Conservation (phyloP, 2,329 filamentous ascomycete species). For the Fonsecaea multimorphosa region DNA sequence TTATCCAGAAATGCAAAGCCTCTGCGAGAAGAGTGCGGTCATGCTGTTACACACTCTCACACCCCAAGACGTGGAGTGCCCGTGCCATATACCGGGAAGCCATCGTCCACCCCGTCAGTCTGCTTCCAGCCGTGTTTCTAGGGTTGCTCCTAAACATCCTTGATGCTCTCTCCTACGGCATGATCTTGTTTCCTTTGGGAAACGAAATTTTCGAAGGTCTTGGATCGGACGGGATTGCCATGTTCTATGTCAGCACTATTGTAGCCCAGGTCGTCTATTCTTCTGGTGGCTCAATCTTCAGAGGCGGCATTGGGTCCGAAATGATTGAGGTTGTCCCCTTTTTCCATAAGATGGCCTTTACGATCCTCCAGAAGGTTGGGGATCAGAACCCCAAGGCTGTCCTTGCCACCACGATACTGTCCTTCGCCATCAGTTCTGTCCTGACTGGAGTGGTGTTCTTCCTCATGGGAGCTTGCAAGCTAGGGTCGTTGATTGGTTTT, state of each 20-base stretch:
- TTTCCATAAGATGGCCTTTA: slow-evolving; percentile 97
- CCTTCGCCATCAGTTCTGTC: slow-evolving; percentile 88
- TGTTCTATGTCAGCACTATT: slow-evolving; percentile 98
- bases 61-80: slow-evolving; percentile 75
- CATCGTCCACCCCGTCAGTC: slow-evolving; percentile 70
- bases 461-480: slow-evolving; percentile 80
- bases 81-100: slow-evolving; percentile 68
- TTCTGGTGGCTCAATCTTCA: slow-evolving; percentile 81
- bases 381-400: slow-evolving; percentile 82
- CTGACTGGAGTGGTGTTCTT: slow-evolving; percentile 92
- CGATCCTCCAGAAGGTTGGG: slow-evolving; percentile 79
- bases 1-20: slow-evolving; percentile 18
- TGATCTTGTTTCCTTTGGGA: slow-evolving; percentile 93
- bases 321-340: slow-evolving; percentile 99
- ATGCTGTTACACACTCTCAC: slow-evolving; percentile 47
- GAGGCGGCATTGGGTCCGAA: slow-evolving; percentile 89
- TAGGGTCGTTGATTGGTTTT: slow-evolving; percentile 94
- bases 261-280: slow-evolving; percentile 91
- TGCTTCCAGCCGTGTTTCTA: slow-evolving; percentile 83
- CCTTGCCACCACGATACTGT: slow-evolving; percentile 89
- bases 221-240: slow-evolving; percentile 92
- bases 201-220: slow-evolving; percentile 83
- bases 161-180: slow-evolving; percentile 93
- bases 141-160: slow-evolving; percentile 90
- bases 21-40: slow-evolving; percentile 21